A percentile compares a stretch with the other conserved stretches of the same genome.
phyloP scores from a whole-genome alignment of 805 yeast species.

The Aciculoconidium aculeatum region DNA sequence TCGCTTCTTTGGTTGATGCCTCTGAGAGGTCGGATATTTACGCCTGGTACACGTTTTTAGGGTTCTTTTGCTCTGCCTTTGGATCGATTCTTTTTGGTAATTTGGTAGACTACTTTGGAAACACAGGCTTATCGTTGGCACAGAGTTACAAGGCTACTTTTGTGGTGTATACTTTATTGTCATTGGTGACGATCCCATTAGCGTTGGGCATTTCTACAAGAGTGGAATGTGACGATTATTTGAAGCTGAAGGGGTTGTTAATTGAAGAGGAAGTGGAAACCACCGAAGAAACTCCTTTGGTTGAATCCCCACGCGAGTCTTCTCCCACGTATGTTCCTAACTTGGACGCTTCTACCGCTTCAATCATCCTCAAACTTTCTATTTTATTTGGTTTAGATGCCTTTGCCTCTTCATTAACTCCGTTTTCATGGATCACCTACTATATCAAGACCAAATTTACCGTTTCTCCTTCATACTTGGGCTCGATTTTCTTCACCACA shows the following conservation, averaged over 20 bases:
- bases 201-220: conserved; percentile 12
- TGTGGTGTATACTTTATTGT: conserved; percentile 17
- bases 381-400: conserved; percentile 38
- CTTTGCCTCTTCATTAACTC: conserved; percentile 38
- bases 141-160: conserved; percentile 28
- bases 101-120: conserved; percentile 13
- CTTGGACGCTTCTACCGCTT: conserved; percentile 10
- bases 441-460: conserved; percentile 34
- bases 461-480: conserved; percentile 29
- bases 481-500: conserved; percentile 34
- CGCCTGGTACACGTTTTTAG: conserved; percentile 52
- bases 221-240: no score
- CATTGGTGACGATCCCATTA: conserved; percentile 14
- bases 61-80: conserved; percentile 40
- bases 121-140: conserved; percentile 13
- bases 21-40: conserved; percentile 47
- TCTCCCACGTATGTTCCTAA: conserved; percentile 1
- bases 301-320: neutral
- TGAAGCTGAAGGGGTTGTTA: no score
- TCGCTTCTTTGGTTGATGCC: conserved; percentile 41
- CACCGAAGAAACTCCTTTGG: conserved; percentile 11
- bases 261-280: conserved; percentile 1
- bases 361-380: conserved; percentile 28
- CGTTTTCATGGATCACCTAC: conserved; percentile 42
- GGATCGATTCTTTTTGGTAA: conserved; percentile 41